phyloP scores from a whole-genome alignment of 179 eudicot species.

The Beta corolliflora region DNA sequence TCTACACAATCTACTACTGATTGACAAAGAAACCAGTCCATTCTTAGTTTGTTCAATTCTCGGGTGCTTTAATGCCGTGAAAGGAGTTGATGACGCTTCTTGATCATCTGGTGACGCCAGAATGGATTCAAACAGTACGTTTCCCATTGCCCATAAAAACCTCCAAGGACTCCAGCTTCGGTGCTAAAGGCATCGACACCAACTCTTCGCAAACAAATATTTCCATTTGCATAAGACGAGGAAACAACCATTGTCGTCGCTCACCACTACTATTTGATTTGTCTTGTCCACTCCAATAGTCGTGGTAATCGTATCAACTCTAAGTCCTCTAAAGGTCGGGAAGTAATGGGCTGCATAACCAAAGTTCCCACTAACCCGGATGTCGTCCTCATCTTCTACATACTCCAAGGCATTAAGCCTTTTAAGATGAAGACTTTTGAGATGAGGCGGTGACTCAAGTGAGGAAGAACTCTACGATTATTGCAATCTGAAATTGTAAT shows the following conservation, averaged over 20 bases:
- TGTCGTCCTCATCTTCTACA: not conserved
- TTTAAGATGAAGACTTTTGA: not conserved
- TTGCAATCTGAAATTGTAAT: not conserved
- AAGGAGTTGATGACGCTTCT: no score
- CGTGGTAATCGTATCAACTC: no score
- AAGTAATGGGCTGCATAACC: no score
- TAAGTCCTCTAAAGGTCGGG: no score
- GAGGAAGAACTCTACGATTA: constrained; percentile 6
- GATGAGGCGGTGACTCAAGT: constrained; percentile 9
- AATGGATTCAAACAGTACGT: no score
- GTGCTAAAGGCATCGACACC: constrained; percentile 14
- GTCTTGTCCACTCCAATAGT: constrained; percentile 1
- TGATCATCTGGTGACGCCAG: no score
- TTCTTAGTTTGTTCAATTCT: no score
- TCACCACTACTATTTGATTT: not conserved
- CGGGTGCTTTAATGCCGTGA: no score
- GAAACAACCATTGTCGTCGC: not conserved
- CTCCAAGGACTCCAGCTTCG: constrained; percentile 10
- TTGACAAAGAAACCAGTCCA: no score
- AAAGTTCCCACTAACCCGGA: no score
- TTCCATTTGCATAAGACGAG: not conserved
- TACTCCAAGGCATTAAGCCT: constrained; percentile 5
- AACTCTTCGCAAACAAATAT: not conserved
- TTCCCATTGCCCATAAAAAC: not conserved
- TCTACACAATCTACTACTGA: no score